Evolutionary conservation across 2,329 filamentous ascomycete species (phyloP), one percentile per base, ranked within the genome.

Genomic region (Penicillium sp.): DNA sequence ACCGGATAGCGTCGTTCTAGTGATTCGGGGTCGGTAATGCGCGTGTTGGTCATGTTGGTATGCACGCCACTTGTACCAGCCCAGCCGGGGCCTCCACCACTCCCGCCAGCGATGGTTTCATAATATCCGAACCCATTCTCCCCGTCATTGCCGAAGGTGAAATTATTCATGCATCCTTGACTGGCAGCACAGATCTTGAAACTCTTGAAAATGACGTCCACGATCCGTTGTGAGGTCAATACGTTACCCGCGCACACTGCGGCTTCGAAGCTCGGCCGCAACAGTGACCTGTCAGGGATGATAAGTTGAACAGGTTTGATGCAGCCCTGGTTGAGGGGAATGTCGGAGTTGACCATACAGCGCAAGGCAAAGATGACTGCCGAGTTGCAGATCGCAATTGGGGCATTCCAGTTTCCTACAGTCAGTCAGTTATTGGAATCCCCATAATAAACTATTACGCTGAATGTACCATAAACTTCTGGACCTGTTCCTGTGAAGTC

Each of bases 31-130:
- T 93, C 90, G 0, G 89, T 92, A 68, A 92, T 93, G 12, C 89
- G 83, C 6, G 89, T 93, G 72, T 93, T 93, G 8, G 90, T 93
- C 88, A 92, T 91, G 75, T 93, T 89, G 4, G 85, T 88, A 70
- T 93, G 89, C 19, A 92, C 88, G 17, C 88, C 89, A 57, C 80
- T 84, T 17, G 88, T 86, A 29, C 89, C 89, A 60, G 87, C 80
- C 89, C 89, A 92, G 13, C 80, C 80, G 0, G 86, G 82, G 0
- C 89, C 89, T 0, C 89, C 90, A 27, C 89, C 90, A 31, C 82
- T 85, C 0, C 90, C 90, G 38, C 90, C 89, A 0, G 88, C 87
- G 61, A 93, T 92, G 4, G 90, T 93, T 74, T 93, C 90, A 71
- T 91, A 90, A 76, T 91, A 92, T 13, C 89, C 89, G 68, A 91